Evolutionary conservation across 2,329 filamentous ascomycete genomes (phyloP).

Genomic region (Neospermospora avenae): DNA sequence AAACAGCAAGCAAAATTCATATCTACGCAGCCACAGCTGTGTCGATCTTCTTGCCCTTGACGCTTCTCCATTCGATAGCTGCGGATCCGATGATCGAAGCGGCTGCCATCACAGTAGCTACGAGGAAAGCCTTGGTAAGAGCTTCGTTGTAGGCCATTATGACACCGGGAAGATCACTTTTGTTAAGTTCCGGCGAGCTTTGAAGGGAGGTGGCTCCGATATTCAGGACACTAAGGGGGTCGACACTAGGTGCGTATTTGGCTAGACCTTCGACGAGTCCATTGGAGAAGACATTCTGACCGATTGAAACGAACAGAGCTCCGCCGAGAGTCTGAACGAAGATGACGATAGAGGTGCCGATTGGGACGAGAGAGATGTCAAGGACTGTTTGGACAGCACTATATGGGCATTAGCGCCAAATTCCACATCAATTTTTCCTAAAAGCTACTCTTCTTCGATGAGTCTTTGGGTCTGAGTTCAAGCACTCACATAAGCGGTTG

Average conservation of each 20-base stretch:
- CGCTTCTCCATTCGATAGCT: slow-evolving; percentile 51
- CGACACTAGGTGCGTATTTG: slow-evolving; percentile 41
- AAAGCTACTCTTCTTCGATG: too few relatives aligned
- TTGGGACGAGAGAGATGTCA: slow-evolving; percentile 50
- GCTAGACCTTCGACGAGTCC: slow-evolving; percentile 37
- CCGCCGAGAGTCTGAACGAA: slow-evolving; percentile 57
- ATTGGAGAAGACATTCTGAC: slow-evolving; percentile 45
- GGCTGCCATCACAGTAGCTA: slow-evolving; percentile 46
- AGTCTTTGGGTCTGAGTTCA: too few relatives aligned
- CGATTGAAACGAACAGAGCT: slow-evolving; percentile 56
- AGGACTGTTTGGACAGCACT: slow-evolving; percentile 52
- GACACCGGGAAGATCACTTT: slow-evolving; percentile 50
- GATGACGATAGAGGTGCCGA: slow-evolving; percentile 52
- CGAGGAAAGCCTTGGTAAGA: slow-evolving; percentile 52
- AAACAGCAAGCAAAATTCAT: neutral
- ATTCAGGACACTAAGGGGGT: slow-evolving; percentile 42
- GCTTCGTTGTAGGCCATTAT: slow-evolving; percentile 57
- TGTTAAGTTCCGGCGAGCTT: slow-evolving; percentile 42
- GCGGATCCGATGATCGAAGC: slow-evolving; percentile 44
- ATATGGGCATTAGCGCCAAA: too few relatives aligned
- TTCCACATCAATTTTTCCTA: too few relatives aligned
- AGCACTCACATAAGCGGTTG: slow-evolving; percentile 44
- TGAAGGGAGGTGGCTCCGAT: slow-evolving; percentile 60
- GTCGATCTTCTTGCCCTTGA: slow-evolving; percentile 42
- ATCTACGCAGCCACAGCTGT: slow-evolving; percentile 26